phyloP scores from a whole-genome alignment of 352 stramenopile genomes.

The Blastocystis sp. region DNA sequence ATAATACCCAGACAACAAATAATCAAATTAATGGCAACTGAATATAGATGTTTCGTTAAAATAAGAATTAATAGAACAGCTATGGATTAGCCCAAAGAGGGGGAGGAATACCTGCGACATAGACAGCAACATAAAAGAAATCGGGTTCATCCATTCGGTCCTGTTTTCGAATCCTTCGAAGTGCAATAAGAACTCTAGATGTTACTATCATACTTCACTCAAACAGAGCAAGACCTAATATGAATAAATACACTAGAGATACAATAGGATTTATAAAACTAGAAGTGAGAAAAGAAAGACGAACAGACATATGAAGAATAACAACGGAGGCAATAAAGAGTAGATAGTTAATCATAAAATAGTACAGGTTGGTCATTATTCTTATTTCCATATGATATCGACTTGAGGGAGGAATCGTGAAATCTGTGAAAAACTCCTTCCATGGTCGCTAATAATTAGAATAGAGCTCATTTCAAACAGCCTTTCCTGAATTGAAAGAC shows the following conservation, averaged over 20 bases:
- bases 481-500: background rate
- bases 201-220: background rate
- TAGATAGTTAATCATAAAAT: slow-evolving; percentile 23
- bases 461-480: background rate
- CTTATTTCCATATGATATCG: background rate
- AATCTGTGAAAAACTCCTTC: slow-evolving; percentile 19
- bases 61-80: background rate
- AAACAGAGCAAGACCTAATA: background rate
- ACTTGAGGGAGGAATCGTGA: background rate
- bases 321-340: background rate
- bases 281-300: background rate
- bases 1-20: background rate
- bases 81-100: background rate
- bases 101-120: background rate
- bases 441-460: background rate
- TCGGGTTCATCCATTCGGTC: background rate
- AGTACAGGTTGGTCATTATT: slow-evolving; percentile 38
- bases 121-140: background rate
- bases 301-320: background rate
- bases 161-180: background rate
- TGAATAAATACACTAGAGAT: background rate
- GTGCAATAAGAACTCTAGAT: background rate
- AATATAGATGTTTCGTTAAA: background rate
- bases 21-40: background rate
- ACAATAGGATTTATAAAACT: background rate